Evolutionary conservation across 306 rosid species (phyloP), one percentile per base, ranked within the genome.

Genomic region (Acacia crassicarpa): DNA sequence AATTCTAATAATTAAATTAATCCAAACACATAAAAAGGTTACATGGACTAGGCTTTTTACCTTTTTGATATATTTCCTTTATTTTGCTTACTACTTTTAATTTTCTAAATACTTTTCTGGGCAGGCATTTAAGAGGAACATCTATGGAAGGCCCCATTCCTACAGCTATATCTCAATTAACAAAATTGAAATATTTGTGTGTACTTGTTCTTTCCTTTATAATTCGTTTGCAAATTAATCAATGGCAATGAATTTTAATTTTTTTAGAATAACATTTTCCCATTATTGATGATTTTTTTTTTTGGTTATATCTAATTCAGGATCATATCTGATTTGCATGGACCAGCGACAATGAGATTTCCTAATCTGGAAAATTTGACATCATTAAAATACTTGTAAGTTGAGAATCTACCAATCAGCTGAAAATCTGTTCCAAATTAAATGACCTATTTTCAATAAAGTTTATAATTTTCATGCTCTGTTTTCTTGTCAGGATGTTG

Each of bases 171-270:
- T 86, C 93, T 13, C 46, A 40, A 59, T 78, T 94, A 85, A 85
- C 56, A 84, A 76, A 49, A 40, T 82, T 92, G 85, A 70, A 74
- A 0, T 1, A 75, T 6, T 32, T 94, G 97, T 94, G 80, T 92
- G 98, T 68, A n/a, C 19, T 38, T 41, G 0, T 32, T 32, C 35
- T 10, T 40, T 68, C 10, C 51, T 20, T 10, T 41, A 51, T 41
- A 40, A 41, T 20, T 4, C 11, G 16, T 20, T 4, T 53, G 8
- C 43, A 16, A 20, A 49, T 0, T 49, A 5, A 15, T 19, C 22
- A 17, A 53, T 80, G 80, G 20, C 65, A 53, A 9, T 75, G 63
- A 25, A 68, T 22, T 74, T 35, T 40, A 46, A 48, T 53, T 53
- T 59, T 58, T 48, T 16, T 19, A 49, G 72, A 2, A 72, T 43